These are phyloP conservation scores for Babesia ovata DNA, from an alignment of 169 alveolate species.

Conservation along the genomic window DNA sequence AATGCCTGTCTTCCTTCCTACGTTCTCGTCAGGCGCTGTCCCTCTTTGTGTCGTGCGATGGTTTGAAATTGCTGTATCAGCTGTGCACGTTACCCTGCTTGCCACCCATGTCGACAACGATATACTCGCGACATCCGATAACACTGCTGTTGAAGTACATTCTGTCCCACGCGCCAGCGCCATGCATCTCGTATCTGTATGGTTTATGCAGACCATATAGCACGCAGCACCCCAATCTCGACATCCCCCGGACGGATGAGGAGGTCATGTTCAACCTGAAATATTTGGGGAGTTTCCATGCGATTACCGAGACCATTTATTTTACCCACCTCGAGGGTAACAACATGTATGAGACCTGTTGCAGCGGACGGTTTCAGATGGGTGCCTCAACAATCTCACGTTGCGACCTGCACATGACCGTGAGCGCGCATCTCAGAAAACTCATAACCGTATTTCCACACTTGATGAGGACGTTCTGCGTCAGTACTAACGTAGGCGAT, in stretches of 20 bases:
- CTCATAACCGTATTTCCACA: slow-evolving; percentile 30
- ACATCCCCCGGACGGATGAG: slow-evolving; percentile 6
- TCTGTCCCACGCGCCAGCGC: slow-evolving; percentile 43
- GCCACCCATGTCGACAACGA: slow-evolving; percentile 58
- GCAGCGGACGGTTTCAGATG: slow-evolving; percentile 50
- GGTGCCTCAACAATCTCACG: slow-evolving; percentile 35
- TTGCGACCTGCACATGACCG: slow-evolving; percentile 59
- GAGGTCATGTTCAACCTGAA: slow-evolving; percentile 3
- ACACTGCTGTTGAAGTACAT: slow-evolving; percentile 42
- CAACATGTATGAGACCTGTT: slow-evolving; percentile 34
- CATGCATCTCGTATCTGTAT: slow-evolving; percentile 51
- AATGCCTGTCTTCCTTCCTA: slow-evolving; percentile 57
- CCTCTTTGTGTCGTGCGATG: slow-evolving; percentile 51
- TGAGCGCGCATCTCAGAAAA: slow-evolving; percentile 23
- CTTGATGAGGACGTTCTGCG: slow-evolving; percentile 22
- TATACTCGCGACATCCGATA: slow-evolving; percentile 66
- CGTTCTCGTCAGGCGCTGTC: slow-evolving; percentile 38
- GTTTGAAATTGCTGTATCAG: slow-evolving; percentile 52
- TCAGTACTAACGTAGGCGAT: slow-evolving; percentile 8
- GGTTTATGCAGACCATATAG: slow-evolving; percentile 35
- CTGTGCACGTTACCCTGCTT: slow-evolving; percentile 63
- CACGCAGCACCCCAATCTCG: background rate
- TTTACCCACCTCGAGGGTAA: slow-evolving; percentile 40
- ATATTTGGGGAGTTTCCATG: slow-evolving; percentile 42
- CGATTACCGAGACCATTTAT: slow-evolving; percentile 34